These are phyloP conservation scores for Kodamaea fungicola DNA, from an alignment of 1,139 yeast species.

Conservation along the genomic window DNA sequence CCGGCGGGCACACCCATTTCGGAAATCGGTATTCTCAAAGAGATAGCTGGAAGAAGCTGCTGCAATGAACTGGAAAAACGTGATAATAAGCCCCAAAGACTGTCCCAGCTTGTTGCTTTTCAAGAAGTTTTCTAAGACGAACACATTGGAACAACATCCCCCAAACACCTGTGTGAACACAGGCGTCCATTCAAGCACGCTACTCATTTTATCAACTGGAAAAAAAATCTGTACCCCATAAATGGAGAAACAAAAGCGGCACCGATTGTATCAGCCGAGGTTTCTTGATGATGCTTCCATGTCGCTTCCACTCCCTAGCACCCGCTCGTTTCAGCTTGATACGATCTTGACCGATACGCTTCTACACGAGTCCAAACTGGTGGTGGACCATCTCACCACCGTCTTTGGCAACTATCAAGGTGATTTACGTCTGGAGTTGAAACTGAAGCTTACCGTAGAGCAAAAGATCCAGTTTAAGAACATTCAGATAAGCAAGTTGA, in stretches of 20 bases:
- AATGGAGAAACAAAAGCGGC: conserved; percentile 4
- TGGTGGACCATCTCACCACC: conserved; percentile 28
- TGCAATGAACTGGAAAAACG: conserved; percentile 58
- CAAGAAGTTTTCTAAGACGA: conserved; percentile 55
- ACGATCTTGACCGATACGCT: conserved; percentile 32
- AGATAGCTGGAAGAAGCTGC: conserved; percentile 46
- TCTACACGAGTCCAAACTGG: conserved; percentile 29
- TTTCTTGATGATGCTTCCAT: conserved; percentile 7
- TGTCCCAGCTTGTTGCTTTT: conserved; percentile 8
- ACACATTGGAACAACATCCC: conserved; percentile 72
- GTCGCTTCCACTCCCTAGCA: conserved; percentile 25
- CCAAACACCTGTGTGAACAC: conserved; percentile 50
- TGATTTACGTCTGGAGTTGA: conserved; percentile 38
- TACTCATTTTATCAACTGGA: background rate
- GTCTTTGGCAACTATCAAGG: conserved; percentile 37
- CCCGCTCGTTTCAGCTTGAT: conserved; percentile 38
- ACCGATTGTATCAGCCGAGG: conserved; percentile 14
- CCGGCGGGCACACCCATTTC: conserved; percentile 15
- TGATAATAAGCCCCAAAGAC: conserved; percentile 45
- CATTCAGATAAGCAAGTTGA: conserved; percentile 28
- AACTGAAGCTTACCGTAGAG: conserved; percentile 32
- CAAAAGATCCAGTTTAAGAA: conserved; percentile 37
- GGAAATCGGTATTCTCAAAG: conserved; percentile 24
- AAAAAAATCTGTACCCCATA: conserved; percentile 1
- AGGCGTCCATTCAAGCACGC: conserved; percentile 7